Base-by-base conservation (phyloP, 306 rosid species). In the Quercus robur region DNA sequence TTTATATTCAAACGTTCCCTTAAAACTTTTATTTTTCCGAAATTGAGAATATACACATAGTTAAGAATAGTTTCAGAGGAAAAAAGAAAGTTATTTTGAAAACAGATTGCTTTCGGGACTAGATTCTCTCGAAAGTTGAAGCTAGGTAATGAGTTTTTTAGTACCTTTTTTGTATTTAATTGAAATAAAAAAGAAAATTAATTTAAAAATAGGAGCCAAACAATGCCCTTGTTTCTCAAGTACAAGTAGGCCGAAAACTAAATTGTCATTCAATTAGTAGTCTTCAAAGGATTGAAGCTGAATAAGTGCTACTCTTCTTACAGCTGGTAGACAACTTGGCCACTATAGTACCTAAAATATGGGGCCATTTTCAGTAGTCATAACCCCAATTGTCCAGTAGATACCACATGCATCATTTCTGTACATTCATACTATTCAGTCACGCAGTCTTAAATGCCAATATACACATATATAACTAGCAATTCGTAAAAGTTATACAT, bases 281-380 rank as follows among this genome's bases (percentile, higher is more conserved):
- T 4, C 17, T 8, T 21, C 4, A 59, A 59, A 59, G 66, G 66
- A 59, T 21, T 21, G 14, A 59, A 26, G 28, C 66, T 59, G 25
- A 59, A 23, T 55, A 77, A 70, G 81, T 80, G 75, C 70, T 68
- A 41, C 79, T 79, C 63, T 31, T 56, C 56, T 41, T 58, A 52
- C 84, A 58, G 76, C 83, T 79, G 70, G 25, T 33, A 38, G 46
- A 38, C 30, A 81, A 33, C 66, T 77, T 67, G 71, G 70, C 31
- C 23, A 44, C 41, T 14, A 55, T 67, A 21, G 55, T 33, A 64
- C 55, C 49, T 77, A 38, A 38, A 38, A 38, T 38, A 49, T 49
- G 17, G 54, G 54, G 15, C 54, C 54, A 49, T 49, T 49, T 51
- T 35, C 9, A 2, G 52, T 31, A 51, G 35, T 67, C 49, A 66